These are phyloP conservation scores for Fusarium concolor DNA, from an alignment of 2,329 filamentous ascomycete genomes.

Conservation along the genomic window DNA sequence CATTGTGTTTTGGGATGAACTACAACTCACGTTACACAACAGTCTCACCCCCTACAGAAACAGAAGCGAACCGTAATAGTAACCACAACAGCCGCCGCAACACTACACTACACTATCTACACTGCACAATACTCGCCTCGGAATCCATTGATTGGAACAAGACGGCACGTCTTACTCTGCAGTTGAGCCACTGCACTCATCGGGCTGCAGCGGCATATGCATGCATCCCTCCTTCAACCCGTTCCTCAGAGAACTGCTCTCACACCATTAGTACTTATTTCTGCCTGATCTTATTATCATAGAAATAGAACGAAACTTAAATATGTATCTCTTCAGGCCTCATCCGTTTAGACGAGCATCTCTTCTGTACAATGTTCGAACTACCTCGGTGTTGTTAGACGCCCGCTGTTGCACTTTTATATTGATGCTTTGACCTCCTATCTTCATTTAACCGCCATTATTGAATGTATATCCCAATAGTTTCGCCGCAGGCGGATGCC, in stretches of 20 bases:
- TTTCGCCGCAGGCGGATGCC: slow-evolving; percentile 27
- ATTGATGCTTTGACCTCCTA: slow-evolving; percentile 21
- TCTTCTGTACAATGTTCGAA: slow-evolving; percentile 20
- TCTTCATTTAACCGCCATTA: background rate
- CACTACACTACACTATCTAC: background rate
- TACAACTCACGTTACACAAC: slow-evolving; percentile 31
- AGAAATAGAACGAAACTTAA: slow-evolving; percentile 28
- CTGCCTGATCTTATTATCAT: slow-evolving; percentile 19
- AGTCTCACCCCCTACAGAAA: slow-evolving; percentile 27
- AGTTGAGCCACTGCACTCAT: slow-evolving; percentile 19
- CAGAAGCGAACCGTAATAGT: slow-evolving; percentile 3
- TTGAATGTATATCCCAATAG: slow-evolving; percentile 50
- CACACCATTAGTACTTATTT: slow-evolving; percentile 30
- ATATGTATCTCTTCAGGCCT: slow-evolving; percentile 34
- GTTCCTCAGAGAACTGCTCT: slow-evolving; percentile 22
- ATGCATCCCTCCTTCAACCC: slow-evolving; percentile 30
- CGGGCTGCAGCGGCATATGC: slow-evolving; percentile 44
- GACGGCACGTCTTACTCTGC: slow-evolving; percentile 20
- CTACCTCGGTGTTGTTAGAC: slow-evolving; percentile 23
- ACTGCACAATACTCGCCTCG: slow-evolving; percentile 34
- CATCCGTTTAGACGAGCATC: slow-evolving; percentile 19
- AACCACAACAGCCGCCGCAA: background rate
- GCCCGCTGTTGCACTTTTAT: slow-evolving; percentile 27
- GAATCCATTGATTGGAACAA: slow-evolving; percentile 39
- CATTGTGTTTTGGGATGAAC: background rate